phyloP scores from a whole-genome alignment of 1,284 basidiomycete species.

The Puccinia hordei region DNA sequence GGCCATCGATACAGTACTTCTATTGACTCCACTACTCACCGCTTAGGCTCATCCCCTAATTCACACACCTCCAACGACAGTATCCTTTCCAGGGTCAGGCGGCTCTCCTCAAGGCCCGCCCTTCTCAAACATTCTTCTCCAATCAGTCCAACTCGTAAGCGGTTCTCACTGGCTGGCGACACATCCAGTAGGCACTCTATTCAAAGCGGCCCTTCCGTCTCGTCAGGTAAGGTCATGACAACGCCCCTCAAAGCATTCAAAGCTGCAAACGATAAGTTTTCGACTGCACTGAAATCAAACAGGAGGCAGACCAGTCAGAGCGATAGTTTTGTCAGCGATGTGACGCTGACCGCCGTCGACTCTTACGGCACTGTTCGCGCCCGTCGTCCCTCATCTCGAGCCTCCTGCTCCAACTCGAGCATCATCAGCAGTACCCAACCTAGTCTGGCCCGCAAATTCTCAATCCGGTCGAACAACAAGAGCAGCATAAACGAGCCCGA shows the following conservation, averaged over 20 bases:
- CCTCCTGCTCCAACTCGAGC: slow-evolving; percentile 17
- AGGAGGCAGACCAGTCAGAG: slow-evolving; percentile 30
- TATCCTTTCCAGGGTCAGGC: slow-evolving; percentile 37
- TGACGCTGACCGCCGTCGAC: slow-evolving; percentile 5
- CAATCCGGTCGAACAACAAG: slow-evolving; percentile 5
- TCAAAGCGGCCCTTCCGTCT: not conserved
- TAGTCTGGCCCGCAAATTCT: slow-evolving; percentile 16
- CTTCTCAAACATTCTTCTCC: not conserved
- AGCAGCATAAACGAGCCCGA: slow-evolving; percentile 18
- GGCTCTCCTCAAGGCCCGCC: slow-evolving; percentile 30
- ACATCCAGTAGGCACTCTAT: not conserved
- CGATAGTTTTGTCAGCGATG: slow-evolving; percentile 27
- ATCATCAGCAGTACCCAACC: not conserved
- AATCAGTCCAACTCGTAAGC: slow-evolving; percentile 36
- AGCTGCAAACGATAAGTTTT: slow-evolving; percentile 6
- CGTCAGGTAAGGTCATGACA: not conserved
- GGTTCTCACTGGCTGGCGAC: slow-evolving; percentile 40
- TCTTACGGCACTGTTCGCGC: slow-evolving; percentile 8
- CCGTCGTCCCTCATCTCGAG: slow-evolving; percentile 38
- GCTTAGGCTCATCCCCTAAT: slow-evolving; percentile 1
- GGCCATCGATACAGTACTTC: slow-evolving; percentile 43
- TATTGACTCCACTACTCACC: slow-evolving; percentile 31
- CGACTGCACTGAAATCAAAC: slow-evolving; percentile 18
- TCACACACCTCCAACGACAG: slow-evolving; percentile 35
- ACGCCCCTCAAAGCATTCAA: slow-evolving; percentile 14